A percentile compares a stretch with the other conserved stretches of the same genome.
phyloP scores from a whole-genome alignment of 2,329 filamentous ascomycete genomes.

The Trichoderma asperellum region DNA sequence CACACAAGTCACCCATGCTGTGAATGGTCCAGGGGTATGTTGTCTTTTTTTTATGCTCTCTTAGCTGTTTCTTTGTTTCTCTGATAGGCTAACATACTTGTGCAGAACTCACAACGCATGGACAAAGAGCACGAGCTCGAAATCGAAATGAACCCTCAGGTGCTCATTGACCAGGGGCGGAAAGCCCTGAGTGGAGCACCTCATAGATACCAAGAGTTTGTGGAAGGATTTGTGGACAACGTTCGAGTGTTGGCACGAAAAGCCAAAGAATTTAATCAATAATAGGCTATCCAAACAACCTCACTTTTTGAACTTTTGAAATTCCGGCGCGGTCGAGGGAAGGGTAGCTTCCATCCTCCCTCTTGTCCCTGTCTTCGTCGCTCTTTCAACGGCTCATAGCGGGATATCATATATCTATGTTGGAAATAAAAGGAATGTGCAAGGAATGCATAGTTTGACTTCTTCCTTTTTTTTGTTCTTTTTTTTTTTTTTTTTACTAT shows the following conservation, averaged over 20 bases:
- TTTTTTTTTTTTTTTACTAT: neutral
- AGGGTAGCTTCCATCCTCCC: neutral
- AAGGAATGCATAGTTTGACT: constrained; percentile 1
- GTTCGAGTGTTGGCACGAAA: constrained; percentile 61
- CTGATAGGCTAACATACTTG: constrained; percentile 16
- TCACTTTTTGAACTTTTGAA: neutral
- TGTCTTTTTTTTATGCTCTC: too few relatives aligned
- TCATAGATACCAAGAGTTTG: constrained; percentile 67
- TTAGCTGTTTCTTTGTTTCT: too few relatives aligned
- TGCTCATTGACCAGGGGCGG: constrained; percentile 68
- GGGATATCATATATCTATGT: neutral
- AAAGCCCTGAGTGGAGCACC: constrained; percentile 55
- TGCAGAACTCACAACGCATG: constrained; percentile 45
- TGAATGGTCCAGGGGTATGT: constrained; percentile 46
- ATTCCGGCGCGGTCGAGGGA: neutral
- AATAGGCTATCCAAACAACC: constrained; percentile 8
- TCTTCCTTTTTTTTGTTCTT: neutral
- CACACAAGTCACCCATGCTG: constrained; percentile 75
- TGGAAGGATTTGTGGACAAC: constrained; percentile 78
- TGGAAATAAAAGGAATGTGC: neutral
- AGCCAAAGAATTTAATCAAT: constrained; percentile 40
- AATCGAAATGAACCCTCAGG: constrained; percentile 69
- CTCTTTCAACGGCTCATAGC: neutral
- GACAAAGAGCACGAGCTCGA: constrained; percentile 81
- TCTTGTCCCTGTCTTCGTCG: neutral